A percentile compares a stretch with the other conserved stretches of the same genome.
phyloP scores from a whole-genome alignment of 1,139 yeast species.

The Yamadazyma taylorii region DNA sequence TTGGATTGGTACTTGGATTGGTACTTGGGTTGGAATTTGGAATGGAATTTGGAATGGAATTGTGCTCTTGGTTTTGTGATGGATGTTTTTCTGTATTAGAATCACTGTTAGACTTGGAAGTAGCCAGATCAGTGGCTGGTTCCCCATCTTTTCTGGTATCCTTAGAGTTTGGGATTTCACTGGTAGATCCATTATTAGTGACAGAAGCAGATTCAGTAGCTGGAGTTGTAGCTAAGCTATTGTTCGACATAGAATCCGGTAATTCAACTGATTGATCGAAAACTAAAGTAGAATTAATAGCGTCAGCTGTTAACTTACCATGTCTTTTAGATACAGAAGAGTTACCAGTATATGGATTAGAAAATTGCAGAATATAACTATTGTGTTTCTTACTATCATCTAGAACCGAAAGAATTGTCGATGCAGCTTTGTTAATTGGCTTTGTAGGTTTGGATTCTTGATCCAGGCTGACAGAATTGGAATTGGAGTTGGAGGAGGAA shows the following conservation, averaged over 20 bases:
- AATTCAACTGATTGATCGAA: slow-evolving; percentile 29
- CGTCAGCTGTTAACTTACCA: slow-evolving; percentile 32
- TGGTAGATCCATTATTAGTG: slow-evolving; percentile 6
- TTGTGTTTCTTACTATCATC: slow-evolving; percentile 35
- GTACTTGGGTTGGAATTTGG: not conserved
- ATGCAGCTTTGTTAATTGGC: slow-evolving; percentile 63
- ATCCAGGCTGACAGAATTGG: slow-evolving; percentile 2
- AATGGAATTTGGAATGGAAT: not conserved
- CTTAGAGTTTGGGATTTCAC: not conserved
- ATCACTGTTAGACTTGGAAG: no score
- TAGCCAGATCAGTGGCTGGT: not conserved
- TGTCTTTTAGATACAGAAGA: slow-evolving; percentile 14
- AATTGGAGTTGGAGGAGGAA: slow-evolving; percentile 1
- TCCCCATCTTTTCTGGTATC: not conserved
- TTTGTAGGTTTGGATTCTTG: slow-evolving; percentile 11
- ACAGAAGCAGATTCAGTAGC: slow-evolving; percentile 15
- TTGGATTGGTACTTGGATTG: not conserved
- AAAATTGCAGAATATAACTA: slow-evolving; percentile 30
- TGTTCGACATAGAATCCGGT: slow-evolving; percentile 14
- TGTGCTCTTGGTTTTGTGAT: no score
- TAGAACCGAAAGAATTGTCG: slow-evolving; percentile 60
- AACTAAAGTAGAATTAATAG: slow-evolving; percentile 36
- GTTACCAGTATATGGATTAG: slow-evolving; percentile 48
- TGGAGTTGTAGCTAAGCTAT: slow-evolving; percentile 17
- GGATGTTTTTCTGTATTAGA: no score